phyloP scores from a whole-genome alignment of 768 basidiomycete species.

The Crassisporium funariophilum region DNA sequence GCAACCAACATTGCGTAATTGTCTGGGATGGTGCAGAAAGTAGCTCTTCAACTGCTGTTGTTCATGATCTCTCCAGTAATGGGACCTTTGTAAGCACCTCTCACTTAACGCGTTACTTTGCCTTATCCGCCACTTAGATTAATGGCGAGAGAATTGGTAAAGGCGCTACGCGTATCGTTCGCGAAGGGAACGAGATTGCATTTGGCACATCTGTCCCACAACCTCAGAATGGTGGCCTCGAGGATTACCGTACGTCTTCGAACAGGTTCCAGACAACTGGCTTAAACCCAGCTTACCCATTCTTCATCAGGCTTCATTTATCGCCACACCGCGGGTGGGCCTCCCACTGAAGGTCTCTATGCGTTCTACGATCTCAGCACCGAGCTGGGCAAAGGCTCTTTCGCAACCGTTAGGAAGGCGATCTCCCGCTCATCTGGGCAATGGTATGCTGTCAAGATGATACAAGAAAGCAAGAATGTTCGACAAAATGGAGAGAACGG shows the following conservation, averaged over 20 bases:
- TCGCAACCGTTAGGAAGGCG: constrained; percentile 88
- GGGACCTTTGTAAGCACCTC: constrained; percentile 65
- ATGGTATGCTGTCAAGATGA: constrained; percentile 89
- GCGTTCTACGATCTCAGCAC: constrained; percentile 64
- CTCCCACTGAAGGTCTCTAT: constrained; percentile 55
- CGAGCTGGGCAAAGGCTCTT: constrained; percentile 88
- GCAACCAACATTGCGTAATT: constrained; percentile 60
- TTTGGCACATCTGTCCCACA: constrained; percentile 67
- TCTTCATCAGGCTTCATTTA: constrained; percentile 78
- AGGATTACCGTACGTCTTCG: constrained; percentile 71
- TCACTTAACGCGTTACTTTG: background rate
- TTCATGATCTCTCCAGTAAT: constrained; percentile 67
- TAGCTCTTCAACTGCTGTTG: constrained; percentile 42
- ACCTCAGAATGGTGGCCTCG: constrained; percentile 44
- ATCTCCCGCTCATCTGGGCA: constrained; percentile 69
- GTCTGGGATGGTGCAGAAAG: constrained; percentile 58
- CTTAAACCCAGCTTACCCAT: too few relatives aligned
- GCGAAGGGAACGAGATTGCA: constrained; percentile 84
- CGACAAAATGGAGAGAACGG: constrained; percentile 27
- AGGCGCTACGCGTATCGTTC: constrained; percentile 54
- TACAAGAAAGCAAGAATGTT: constrained; percentile 51
- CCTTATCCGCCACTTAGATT: constrained; percentile 44
- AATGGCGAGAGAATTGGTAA: constrained; percentile 68
- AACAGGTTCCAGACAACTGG: too few relatives aligned
- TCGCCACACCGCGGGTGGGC: constrained; percentile 58